Evolutionary conservation across 78 protist species (phyloP).

Genomic region (Salpingoeca rosetta): DNA sequence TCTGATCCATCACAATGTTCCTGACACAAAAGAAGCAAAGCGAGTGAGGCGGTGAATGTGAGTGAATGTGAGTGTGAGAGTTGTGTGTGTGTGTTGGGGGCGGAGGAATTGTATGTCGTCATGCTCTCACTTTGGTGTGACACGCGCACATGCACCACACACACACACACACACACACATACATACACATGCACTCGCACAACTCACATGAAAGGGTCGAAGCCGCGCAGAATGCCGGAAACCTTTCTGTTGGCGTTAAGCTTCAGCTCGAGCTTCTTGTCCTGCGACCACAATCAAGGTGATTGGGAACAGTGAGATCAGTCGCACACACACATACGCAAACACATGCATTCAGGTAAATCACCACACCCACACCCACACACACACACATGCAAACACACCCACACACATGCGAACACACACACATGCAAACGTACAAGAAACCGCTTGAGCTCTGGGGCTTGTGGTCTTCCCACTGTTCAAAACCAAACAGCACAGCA

Average conservation of each 20-base stretch:
- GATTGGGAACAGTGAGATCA: background rate
- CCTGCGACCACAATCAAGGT: background rate
- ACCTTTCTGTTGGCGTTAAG: background rate
- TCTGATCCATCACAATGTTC: constrained; percentile 1
- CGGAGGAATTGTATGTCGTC: no score
- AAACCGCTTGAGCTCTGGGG: background rate
- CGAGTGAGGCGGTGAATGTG: background rate
- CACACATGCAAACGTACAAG: background rate
- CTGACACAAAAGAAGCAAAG: background rate
- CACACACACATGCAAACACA: background rate
- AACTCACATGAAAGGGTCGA: constrained; percentile 1
- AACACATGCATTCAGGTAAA: background rate
- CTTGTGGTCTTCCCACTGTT: background rate
- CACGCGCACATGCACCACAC: background rate
- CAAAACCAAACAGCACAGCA: no score
- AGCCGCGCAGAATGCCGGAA: background rate
- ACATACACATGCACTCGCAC: background rate
- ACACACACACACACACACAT: background rate
- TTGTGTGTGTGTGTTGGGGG: no score
- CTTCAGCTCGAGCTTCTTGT: background rate
- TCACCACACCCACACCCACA: background rate
- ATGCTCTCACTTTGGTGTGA: no score
- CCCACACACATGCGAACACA: background rate
- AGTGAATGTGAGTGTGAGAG: no score
- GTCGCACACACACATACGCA: background rate